Conservation (phyloP, 2,329 filamentous ascomycete genomes). For the Ceratocystis lukuohia region DNA sequence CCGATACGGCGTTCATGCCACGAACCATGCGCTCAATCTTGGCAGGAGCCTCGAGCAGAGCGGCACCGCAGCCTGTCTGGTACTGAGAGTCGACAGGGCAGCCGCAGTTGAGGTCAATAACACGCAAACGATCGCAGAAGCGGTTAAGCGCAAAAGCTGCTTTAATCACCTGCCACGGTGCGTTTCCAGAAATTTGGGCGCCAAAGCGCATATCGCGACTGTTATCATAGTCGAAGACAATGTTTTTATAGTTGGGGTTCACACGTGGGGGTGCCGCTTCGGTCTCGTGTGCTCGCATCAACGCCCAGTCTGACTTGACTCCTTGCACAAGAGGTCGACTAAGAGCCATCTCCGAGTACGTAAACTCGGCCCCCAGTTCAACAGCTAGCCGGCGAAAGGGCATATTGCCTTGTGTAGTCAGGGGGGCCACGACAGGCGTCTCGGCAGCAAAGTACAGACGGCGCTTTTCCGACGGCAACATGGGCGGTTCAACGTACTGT, state of each 20-base stretch:
- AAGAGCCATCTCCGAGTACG: conserved; percentile 98
- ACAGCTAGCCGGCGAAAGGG: conserved; percentile 86
- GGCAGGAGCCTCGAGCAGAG: conserved; percentile 70
- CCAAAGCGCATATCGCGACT: conserved; percentile 76
- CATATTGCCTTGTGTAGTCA: conserved; percentile 93
- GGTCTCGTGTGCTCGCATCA: conserved; percentile 81
- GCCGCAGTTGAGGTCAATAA: conserved; percentile 92
- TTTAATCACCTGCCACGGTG: conserved; percentile 82
- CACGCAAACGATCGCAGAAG: conserved; percentile 67
- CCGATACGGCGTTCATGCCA: conserved; percentile 89
- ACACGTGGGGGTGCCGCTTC: conserved; percentile 63
- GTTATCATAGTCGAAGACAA: conserved; percentile 69
- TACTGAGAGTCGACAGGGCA: conserved; percentile 94
- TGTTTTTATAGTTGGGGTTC: conserved; percentile 31
- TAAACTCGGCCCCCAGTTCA: conserved; percentile 78
- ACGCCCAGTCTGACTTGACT: conserved; percentile 81
- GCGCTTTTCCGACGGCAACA: conserved; percentile 85
- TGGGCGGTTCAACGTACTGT: conserved; percentile 69
- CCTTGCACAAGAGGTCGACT: conserved; percentile 80
- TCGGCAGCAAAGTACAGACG: conserved; percentile 86
- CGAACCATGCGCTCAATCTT: conserved; percentile 91
- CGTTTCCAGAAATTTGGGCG: conserved; percentile 82
- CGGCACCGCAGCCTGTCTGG: conserved; percentile 76
- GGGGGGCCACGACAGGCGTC: conserved; percentile 81
- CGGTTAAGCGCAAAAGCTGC: conserved; percentile 67